Evolutionary conservation across 164 flowering plant species (phyloP).

Genomic region (Litsea cubeba): DNA sequence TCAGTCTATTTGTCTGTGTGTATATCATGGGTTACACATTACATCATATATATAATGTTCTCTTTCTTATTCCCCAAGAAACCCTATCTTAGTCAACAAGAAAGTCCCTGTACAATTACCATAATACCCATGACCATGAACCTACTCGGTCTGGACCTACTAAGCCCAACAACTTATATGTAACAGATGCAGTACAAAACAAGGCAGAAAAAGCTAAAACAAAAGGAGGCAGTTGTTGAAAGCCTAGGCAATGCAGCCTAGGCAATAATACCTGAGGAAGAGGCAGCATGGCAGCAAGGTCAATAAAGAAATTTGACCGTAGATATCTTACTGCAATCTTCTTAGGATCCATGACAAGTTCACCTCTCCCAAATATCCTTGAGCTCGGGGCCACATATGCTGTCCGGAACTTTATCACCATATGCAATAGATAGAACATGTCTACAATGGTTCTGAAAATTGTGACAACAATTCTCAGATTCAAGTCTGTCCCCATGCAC

Average conservation of each 20-base stretch:
- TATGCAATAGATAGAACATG: conserved; percentile 62
- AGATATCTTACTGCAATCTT: conserved; percentile 65
- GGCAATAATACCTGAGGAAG: conserved; percentile 80
- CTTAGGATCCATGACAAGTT: conserved; percentile 83
- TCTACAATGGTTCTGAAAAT: conserved; percentile 65
- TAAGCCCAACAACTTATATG: too few relatives aligned
- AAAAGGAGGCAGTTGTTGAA: neutral
- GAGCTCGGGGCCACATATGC: conserved; percentile 83
- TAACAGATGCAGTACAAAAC: too few relatives aligned
- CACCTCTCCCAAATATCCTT: conserved; percentile 84
- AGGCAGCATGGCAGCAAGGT: conserved; percentile 71
- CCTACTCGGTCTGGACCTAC: too few relatives aligned
- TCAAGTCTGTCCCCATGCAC: conserved; percentile 62
- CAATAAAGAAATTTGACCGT: conserved; percentile 66
- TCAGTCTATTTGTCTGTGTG: too few relatives aligned
- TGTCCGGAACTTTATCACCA: conserved; percentile 72
- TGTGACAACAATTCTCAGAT: conserved; percentile 64
- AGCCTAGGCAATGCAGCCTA: neutral
- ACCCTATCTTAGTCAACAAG: too few relatives aligned
- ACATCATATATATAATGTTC: too few relatives aligned
- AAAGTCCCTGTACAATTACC: too few relatives aligned
- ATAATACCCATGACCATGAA: too few relatives aligned
- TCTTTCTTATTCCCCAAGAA: too few relatives aligned
- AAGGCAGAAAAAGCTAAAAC: neutral
- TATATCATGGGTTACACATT: too few relatives aligned